Evolutionary conservation across 306 rosid species (phyloP), one percentile per base, ranked within the genome.

Genomic region (Pyrus bretschneideri): DNA sequence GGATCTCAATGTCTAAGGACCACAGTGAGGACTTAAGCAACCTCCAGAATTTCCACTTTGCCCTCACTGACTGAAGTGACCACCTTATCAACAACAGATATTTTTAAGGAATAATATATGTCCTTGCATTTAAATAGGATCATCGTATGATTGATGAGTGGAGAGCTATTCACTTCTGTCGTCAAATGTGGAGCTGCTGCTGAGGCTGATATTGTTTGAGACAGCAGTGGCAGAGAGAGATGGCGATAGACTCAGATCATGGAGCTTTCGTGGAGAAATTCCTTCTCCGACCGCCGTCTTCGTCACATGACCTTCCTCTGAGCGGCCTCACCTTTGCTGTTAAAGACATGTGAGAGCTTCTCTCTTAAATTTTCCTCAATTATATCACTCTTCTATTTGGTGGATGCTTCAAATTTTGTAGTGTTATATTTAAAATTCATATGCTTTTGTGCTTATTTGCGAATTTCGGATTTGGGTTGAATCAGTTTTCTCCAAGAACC

Each of bases 191-290:
- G 23, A 21, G 46, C n/a, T 52, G 31, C n/a, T 52, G 31, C 21
- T 49, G 55, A 15, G 3, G 71, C n/a, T 3, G n/a, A 19, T n/a
- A 21, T 62, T 29, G 78, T 51, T 67, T 23, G 23, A 19, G 57
- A 52, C 35, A 57, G 60, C 18, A 79, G 77, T 35, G 42, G 72
- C 71, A 31, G 27, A 59, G 9, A 46, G 54, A 4, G 29, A 93
- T 89, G 98, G 95, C 80, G 44, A 73, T 62, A 54, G 55, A 60
- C 54, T 75, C 91, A 2, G 81, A 83, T 65, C 46, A 83, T 72
- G 96, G 97, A 81, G 97, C 97, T 76, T 94, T 91, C 87, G 68
- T 55, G 79, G 92, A 86, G 81, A 94, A 85, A 87, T 85, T 95
- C 86, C 64, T 70, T 79, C 77, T 95, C 11, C 89, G 49, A 30